phyloP scores from a whole-genome alignment of 768 basidiomycete species.

The Rhizopogon rudus region DNA sequence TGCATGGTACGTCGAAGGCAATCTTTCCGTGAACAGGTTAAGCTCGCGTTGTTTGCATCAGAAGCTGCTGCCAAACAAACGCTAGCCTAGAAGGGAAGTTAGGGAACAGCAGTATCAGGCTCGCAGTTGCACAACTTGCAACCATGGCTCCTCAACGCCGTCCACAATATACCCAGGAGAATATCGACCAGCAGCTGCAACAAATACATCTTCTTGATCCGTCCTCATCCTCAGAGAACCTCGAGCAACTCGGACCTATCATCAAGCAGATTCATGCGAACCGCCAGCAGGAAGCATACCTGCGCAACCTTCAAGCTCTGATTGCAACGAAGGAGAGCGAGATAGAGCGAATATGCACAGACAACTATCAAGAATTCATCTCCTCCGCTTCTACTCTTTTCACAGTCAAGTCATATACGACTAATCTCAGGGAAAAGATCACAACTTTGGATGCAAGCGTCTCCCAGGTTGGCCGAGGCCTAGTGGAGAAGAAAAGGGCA shows the following conservation, averaged over 20 bases:
- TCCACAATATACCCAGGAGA: constrained; percentile 73
- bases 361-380: constrained; percentile 98
- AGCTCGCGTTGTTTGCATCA: constrained; percentile 28
- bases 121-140: constrained; percentile 10
- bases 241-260: constrained; percentile 92
- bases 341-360: constrained; percentile 92
- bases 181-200: constrained; percentile 85
- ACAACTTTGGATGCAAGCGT: constrained; percentile 85
- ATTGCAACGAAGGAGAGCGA: constrained; percentile 93
- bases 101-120: constrained; percentile 10
- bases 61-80: constrained; percentile 36
- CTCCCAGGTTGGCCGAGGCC: constrained; percentile 76
- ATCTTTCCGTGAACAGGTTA: not conserved
- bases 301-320: constrained; percentile 80
- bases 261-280: constrained; percentile 91
- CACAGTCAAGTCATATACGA: constrained; percentile 94
- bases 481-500: constrained; percentile 92
- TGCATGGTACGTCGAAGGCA: too few relatives aligned
- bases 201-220: constrained; percentile 88
- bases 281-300: constrained; percentile 84
- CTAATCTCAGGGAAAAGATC: constrained; percentile 88
- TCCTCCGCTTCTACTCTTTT: constrained; percentile 95
- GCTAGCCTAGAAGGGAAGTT: constrained; percentile 1
- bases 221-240: constrained; percentile 86
- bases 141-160: constrained; percentile 72